A percentile compares a stretch with the other conserved stretches of the same genome.
These are phyloP conservation scores for Aplosporella prunicola DNA, from an alignment of 2,329 filamentous ascomycete species.

Conservation along the genomic window DNA sequence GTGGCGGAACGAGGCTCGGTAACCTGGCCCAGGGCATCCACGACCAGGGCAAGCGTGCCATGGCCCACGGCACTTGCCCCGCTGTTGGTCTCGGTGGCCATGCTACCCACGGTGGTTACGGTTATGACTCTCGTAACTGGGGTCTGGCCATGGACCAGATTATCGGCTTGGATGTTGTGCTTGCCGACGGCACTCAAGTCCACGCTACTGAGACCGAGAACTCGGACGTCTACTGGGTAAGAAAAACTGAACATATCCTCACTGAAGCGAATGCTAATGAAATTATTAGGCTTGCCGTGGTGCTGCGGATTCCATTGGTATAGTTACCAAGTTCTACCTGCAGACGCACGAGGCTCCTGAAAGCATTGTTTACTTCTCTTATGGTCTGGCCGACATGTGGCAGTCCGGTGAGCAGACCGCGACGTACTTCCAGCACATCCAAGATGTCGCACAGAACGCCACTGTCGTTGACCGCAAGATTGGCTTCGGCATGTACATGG, in stretches of 20 bases:
- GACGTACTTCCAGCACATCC: constrained; percentile 32
- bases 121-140: constrained; percentile 26
- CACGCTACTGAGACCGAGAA: constrained; percentile 24
- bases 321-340: constrained; percentile 19
- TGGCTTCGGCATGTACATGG: constrained; percentile 34
- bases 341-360: constrained; percentile 13
- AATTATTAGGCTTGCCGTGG: constrained; percentile 19
- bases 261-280: background rate
- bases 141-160: constrained; percentile 28
- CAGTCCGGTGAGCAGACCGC: constrained; percentile 23
- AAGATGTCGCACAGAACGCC: constrained; percentile 31
- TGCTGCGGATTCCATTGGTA: constrained; percentile 26
- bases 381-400: constrained; percentile 18
- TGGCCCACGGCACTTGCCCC: constrained; percentile 46
- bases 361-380: constrained; percentile 13
- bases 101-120: constrained; percentile 28
- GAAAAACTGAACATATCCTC: background rate
- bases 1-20: constrained; percentile 42
- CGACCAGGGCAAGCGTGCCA: constrained; percentile 28
- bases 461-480: constrained; percentile 33
- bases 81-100: constrained; percentile 32
- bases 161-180: constrained; percentile 27
- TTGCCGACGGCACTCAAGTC: constrained; percentile 30
- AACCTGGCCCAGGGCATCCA: constrained; percentile 27
- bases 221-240: constrained; percentile 29